These are phyloP conservation scores for Ophiostoma tasmaniense DNA, from an alignment of 2,329 filamentous ascomycete genomes.

Conservation along the genomic window DNA sequence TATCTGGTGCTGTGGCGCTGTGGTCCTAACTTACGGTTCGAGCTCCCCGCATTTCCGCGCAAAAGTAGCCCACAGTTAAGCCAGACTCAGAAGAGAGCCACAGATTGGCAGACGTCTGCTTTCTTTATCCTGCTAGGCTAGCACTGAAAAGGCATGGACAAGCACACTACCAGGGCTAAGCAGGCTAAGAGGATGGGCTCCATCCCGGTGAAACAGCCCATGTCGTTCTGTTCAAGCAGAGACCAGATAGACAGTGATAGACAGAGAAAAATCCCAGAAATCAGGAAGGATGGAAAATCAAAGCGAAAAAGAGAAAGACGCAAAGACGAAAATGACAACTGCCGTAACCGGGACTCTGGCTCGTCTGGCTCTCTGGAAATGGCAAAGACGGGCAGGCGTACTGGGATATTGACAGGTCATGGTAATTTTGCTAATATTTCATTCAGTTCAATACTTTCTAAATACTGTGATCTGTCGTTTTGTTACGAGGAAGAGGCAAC, in stretches of 20 bases:
- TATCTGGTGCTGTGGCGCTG: neutral
- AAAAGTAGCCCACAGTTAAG: neutral
- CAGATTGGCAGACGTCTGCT: neutral
- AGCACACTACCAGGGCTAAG: slow-evolving; percentile 1
- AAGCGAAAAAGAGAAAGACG: neutral
- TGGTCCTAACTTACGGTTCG: neutral
- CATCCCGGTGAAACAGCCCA: slow-evolving; percentile 18
- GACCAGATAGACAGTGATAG: too few species aligned
- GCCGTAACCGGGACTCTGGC: neutral
- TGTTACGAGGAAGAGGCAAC: neutral
- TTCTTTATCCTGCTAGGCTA: neutral
- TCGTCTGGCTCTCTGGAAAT: neutral
- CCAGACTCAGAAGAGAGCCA: neutral
- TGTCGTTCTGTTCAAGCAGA: neutral
- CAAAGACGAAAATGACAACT: neutral
- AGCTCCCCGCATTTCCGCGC: slow-evolving; percentile 17
- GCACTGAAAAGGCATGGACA: neutral
- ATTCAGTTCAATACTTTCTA: neutral
- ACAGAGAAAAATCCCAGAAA: neutral
- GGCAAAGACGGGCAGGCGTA: neutral
- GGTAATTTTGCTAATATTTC: neutral
- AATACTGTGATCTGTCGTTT: neutral
- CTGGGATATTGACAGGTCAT: neutral
- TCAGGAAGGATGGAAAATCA: neutral
- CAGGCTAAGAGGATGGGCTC: slow-evolving; percentile 9